Evolutionary conservation across 345 rosid genomes (phyloP).

Genomic region (Euphorbia tirucalli): DNA sequence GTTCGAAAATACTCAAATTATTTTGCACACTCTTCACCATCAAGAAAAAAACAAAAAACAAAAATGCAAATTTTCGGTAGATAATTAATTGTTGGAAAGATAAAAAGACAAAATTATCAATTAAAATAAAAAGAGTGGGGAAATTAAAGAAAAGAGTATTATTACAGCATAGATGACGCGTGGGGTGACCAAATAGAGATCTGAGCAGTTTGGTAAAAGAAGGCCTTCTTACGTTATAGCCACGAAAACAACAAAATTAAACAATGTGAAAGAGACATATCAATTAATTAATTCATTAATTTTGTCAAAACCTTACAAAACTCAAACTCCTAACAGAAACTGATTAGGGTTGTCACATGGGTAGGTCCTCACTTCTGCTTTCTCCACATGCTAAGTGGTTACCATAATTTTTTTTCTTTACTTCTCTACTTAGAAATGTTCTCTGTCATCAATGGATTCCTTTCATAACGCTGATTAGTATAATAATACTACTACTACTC

Average conservation of each 20-base stretch:
- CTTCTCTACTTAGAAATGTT: neutral
- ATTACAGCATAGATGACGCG: neutral
- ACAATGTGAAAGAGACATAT: neutral
- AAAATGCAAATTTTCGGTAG: too few species aligned
- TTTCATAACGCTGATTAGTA: too few species aligned
- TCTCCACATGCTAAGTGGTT: neutral
- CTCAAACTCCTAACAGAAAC: neutral
- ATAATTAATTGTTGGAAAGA: neutral
- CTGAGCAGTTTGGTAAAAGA: neutral
- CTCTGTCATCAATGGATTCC: neutral
- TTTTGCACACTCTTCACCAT: too few species aligned
- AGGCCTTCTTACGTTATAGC: neutral
- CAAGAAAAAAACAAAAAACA: too few species aligned
- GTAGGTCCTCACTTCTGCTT: neutral
- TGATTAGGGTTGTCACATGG: slow-evolving; percentile 6
- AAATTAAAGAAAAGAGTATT: too few species aligned
- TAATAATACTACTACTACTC: too few species aligned
- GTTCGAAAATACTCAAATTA: too few species aligned
- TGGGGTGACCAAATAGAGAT: neutral
- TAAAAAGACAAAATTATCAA: neutral
- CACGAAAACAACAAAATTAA: neutral
- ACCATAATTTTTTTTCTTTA: neutral
- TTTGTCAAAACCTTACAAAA: neutral
- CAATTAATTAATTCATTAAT: neutral
- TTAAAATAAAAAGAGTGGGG: too few species aligned